Conservation (phyloP, 2,329 filamentous ascomycete species). For the Triangularia setosa region DNA sequence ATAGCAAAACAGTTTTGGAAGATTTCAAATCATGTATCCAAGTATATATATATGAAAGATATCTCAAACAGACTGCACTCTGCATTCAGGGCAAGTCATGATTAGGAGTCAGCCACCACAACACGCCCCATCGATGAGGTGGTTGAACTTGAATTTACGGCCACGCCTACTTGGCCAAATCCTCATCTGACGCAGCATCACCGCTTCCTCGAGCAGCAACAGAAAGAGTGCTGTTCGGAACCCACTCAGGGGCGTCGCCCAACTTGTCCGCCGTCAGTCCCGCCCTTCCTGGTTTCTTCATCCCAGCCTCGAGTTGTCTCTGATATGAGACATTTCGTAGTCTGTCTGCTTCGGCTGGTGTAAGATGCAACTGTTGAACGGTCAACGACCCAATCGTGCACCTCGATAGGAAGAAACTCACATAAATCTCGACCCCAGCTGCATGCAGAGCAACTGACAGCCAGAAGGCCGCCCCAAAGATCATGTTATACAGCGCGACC, state of each 20-base stretch:
- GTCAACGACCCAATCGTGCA: background rate
- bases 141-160: background rate
- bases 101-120: background rate
- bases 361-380: conserved; percentile 45
- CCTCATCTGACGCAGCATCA: background rate
- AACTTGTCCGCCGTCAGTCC: conserved; percentile 42
- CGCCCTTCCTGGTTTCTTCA: conserved; percentile 44
- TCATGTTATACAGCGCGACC: conserved; percentile 42
- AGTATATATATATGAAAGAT: background rate
- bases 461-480: conserved; percentile 52
- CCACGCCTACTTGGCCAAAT: background rate
- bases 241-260: conserved; percentile 33
- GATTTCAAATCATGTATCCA: no score
- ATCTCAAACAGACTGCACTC: background rate
- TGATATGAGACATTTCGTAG: conserved; percentile 54
- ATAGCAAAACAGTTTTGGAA: no score
- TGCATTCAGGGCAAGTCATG: background rate
- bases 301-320: conserved; percentile 51
- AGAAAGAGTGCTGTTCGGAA: conserved; percentile 6
- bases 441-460: conserved; percentile 49
- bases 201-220: background rate
- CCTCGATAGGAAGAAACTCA: conserved; percentile 28
- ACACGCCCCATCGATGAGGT: background rate
- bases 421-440: conserved; percentile 46
- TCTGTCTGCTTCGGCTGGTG: conserved; percentile 50